These are phyloP conservation scores for Laetiporus sulphureus DNA, from an alignment of 1,284 basidiomycete genomes.

Conservation along the genomic window DNA sequence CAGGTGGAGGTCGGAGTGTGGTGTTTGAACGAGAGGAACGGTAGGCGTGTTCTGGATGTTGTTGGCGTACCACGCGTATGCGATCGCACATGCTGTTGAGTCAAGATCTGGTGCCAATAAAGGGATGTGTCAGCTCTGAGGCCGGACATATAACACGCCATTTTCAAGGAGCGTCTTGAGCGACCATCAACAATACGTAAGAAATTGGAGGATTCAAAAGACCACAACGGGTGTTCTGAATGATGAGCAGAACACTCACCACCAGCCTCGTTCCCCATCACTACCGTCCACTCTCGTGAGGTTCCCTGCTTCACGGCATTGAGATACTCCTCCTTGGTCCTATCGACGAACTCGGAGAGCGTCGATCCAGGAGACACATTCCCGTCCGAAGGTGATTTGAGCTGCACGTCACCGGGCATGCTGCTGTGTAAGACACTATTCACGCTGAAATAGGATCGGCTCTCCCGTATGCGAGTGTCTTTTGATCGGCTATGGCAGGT, in stretches of 20 bases:
- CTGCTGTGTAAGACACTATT: no score
- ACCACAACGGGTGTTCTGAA: slow-evolving; percentile 1
- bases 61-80: slow-evolving; percentile 68
- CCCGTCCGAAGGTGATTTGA: no score
- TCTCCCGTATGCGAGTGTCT: no score
- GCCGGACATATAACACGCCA: no score
- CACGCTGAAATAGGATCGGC: no score
- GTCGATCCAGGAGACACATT: no score
- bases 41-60: slow-evolving; percentile 41
- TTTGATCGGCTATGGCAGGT: no score
- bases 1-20: slow-evolving; percentile 63
- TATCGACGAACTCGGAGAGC: slow-evolving; percentile 9
- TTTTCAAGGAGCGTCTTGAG: no score
- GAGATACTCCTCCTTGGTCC: slow-evolving; percentile 40
- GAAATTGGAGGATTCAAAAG: no score
- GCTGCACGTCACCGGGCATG: no score
- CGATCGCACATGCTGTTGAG: slow-evolving; percentile 77
- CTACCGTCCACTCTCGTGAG: slow-evolving; percentile 66
- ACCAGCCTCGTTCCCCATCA: slow-evolving; percentile 90
- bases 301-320: slow-evolving; percentile 34
- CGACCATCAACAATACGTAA: no score
- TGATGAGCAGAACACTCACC: slow-evolving; percentile 40
- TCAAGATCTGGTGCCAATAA: slow-evolving; percentile 66
- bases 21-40: slow-evolving; percentile 75
- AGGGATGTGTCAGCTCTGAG: slow-evolving; percentile 1